A percentile compares a stretch with the other conserved stretches of the same genome.
These are phyloP conservation scores for Flaveria bidentis DNA, from an alignment of 129 eudicot species.

Conservation along the genomic window DNA sequence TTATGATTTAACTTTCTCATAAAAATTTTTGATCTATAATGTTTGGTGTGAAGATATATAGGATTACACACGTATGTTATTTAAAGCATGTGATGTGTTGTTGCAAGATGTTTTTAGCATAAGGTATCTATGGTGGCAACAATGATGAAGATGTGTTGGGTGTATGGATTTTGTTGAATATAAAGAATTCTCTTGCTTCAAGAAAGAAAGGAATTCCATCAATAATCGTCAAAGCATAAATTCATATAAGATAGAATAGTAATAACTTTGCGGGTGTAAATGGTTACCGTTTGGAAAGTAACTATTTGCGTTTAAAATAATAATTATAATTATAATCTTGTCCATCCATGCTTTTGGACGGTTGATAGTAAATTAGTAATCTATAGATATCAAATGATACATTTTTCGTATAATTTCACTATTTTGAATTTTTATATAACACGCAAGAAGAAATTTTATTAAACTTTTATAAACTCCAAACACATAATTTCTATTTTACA, in stretches of 20 bases:
- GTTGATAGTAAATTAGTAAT: no score
- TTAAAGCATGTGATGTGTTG: not conserved
- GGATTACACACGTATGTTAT: not conserved
- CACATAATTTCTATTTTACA: no score
- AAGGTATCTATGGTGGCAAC: not conserved
- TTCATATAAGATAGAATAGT: not conserved
- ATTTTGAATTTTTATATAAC: no score
- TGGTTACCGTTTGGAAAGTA: not conserved
- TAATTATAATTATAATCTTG: not conserved
- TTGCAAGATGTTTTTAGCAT: conserved; percentile 3
- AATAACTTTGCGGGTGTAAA: not conserved
- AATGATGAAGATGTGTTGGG: not conserved
- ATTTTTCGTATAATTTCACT: no score
- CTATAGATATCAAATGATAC: no score
- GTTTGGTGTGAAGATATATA: not conserved
- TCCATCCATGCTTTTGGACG: no score
- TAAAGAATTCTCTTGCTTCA: no score
- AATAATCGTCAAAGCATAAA: not conserved
- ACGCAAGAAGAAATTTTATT: no score
- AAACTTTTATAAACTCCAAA: no score
- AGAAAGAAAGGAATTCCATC: no score
- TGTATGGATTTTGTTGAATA: not conserved
- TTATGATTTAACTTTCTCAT: no score
- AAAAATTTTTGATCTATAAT: not conserved
- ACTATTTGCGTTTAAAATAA: not conserved